A percentile compares a stretch with the other conserved stretches of the same genome.
Evolutionary conservation across 2,329 filamentous ascomycete species (phyloP).

Genomic region (Cladophialophora chaetospira): DNA sequence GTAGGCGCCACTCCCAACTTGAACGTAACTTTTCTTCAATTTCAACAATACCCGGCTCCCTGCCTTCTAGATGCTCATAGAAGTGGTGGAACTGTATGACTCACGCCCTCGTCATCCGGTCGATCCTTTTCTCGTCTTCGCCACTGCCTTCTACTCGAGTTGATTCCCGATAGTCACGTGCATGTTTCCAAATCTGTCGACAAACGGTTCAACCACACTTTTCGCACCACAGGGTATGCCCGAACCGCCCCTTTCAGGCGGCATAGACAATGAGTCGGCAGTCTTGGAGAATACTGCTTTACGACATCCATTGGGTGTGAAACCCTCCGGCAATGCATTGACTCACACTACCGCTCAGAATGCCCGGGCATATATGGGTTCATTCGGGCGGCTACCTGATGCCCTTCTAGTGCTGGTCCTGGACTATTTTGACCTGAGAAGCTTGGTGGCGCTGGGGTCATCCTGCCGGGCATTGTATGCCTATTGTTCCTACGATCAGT

Average conservation of each 20-base stretch:
- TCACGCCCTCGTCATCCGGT: not conserved
- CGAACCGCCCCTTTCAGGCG: not conserved
- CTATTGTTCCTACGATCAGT: slow-evolving; percentile 77
- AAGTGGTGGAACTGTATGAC: not conserved
- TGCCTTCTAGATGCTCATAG: not conserved
- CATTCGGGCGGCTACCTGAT: slow-evolving; percentile 71
- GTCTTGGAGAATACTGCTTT: slow-evolving; percentile 49
- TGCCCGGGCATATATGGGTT: slow-evolving; percentile 67
- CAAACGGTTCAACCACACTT: slow-evolving; percentile 13
- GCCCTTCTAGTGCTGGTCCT: slow-evolving; percentile 75
- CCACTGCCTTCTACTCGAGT: not conserved
- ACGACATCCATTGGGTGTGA: slow-evolving; percentile 81
- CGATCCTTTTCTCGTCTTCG: not conserved
- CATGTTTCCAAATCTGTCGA: not conserved
- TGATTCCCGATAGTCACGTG: too few species aligned
- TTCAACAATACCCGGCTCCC: too few species aligned
- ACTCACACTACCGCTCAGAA: slow-evolving; percentile 56
- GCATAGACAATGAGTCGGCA: not conserved
- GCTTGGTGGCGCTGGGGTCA: slow-evolving; percentile 67
- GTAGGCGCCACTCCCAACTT: not conserved
- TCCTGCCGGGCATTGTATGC: slow-evolving; percentile 87
- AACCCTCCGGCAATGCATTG: slow-evolving; percentile 82
- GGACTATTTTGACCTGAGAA: slow-evolving; percentile 68
- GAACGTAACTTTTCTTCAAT: too few species aligned
- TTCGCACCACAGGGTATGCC: slow-evolving; percentile 4